Evolutionary conservation across 345 rosid species (phyloP), one percentile per base, ranked within the genome.

Genomic region (Clarkia xantiana): DNA sequence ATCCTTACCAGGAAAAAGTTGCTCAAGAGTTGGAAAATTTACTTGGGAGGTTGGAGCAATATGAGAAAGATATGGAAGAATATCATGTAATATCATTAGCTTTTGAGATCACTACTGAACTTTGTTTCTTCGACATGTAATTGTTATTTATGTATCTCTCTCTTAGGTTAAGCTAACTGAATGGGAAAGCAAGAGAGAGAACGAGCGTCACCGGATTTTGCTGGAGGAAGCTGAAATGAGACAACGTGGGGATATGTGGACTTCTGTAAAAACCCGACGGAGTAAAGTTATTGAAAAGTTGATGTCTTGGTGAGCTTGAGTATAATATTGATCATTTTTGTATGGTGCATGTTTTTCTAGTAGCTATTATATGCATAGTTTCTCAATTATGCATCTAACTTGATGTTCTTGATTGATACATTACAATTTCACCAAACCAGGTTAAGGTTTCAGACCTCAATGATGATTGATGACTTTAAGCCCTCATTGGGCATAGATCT

Each of bases 161-260:
- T 18, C 55, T 47, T 57, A 84, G 97, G 69, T 67, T 54, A 82
- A 67, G 19, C 71, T 85, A 56, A 76, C 68, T 13, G 73, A 76
- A 13, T 89, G 95, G 97, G 87, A 85, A 76, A 74, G 69, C 69
- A 77, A 38, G 19, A 77, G 97, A 60, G 95, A 89, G 66, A 52
- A 77, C 54, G 76, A 78, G 60, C 54, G 74, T n/a, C 57, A 69
- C 57, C 81, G 66, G 68, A 67, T 85, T 65, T 72, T 89, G 80
- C 67, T 76, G 64, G 73, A 69, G 56, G 94, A 89, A 75, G 97
- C 90, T 54, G 78, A 80, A 70, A 56, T 43, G 59, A 80, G 82
- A 71, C 80, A 85, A 64, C 72, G 70, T 6, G 83, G 69, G 44
- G 77, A 65, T 17, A 18, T 71, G 42, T 76, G 80, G 84, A 51